Conservation (phyloP, 148 eudicot species). For the Salicornia ramosissima region DNA sequence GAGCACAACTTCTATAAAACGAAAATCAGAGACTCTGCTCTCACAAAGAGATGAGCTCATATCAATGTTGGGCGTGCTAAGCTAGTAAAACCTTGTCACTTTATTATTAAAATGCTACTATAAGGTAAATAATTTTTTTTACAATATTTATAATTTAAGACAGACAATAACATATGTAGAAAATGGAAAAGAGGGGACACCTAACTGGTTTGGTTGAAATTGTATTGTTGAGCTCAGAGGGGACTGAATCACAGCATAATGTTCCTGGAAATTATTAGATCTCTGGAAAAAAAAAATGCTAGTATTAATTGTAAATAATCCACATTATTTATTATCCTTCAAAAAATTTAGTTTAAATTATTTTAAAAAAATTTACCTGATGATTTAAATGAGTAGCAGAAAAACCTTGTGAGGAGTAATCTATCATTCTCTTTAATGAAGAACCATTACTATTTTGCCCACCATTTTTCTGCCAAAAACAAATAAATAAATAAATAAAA, state of each 20-base stretch:
- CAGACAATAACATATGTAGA: too few relatives aligned
- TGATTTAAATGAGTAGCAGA: conserved; percentile 25
- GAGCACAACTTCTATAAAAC: too few relatives aligned
- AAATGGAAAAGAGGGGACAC: too few relatives aligned
- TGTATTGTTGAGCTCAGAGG: neutral
- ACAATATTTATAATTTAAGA: too few relatives aligned
- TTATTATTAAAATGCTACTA: too few relatives aligned
- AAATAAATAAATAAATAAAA: neutral
- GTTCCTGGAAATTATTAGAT: conserved; percentile 13
- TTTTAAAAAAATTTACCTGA: conserved; percentile 10
- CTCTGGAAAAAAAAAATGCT: conserved; percentile 2
- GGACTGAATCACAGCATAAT: conserved; percentile 2
- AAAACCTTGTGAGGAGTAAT: conserved; percentile 25
- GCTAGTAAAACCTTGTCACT: too few relatives aligned
- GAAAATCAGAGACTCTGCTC: too few relatives aligned
- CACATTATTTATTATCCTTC: too few relatives aligned
- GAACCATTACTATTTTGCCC: conserved; percentile 18
- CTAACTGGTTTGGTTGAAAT: conserved; percentile 23
- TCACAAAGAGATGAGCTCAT: too few relatives aligned
- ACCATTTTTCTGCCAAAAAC: conserved; percentile 19
- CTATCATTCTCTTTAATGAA: conserved; percentile 23
- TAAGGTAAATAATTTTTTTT: too few relatives aligned
- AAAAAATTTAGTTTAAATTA: neutral
- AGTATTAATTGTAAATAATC: neutral
- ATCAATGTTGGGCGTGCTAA: too few relatives aligned